A percentile compares a stretch with the other conserved stretches of the same genome.
Evolutionary conservation across 1,284 basidiomycete genomes (phyloP).

Genomic region (Ganoderma lingzhi): DNA sequence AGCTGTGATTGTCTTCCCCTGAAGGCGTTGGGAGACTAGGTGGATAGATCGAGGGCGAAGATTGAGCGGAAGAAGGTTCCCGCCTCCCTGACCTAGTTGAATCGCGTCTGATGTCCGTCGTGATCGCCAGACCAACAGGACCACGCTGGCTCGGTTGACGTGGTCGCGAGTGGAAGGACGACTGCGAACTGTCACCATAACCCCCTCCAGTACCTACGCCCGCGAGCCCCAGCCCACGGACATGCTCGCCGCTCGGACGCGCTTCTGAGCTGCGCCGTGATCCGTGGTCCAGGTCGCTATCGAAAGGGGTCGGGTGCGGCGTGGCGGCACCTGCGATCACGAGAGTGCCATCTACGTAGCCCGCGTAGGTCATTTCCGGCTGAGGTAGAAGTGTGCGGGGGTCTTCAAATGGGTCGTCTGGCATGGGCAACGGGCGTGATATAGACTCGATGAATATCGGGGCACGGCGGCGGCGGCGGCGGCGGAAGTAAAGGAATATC

Average conservation of each 20-base stretch:
- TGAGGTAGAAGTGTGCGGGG: slow-evolving; percentile 29
- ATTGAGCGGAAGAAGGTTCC: slow-evolving; percentile 43
- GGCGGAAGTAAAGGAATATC: slow-evolving; percentile 47
- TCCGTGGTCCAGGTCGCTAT: slow-evolving; percentile 28
- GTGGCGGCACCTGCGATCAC: slow-evolving; percentile 26
- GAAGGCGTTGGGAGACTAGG: slow-evolving; percentile 47
- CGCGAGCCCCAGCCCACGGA: slow-evolving; percentile 29
- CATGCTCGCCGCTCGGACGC: slow-evolving; percentile 11
- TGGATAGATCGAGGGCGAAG: slow-evolving; percentile 68
- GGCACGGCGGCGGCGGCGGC: slow-evolving; percentile 45
- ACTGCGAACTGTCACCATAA: slow-evolving; percentile 9
- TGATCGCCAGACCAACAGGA: slow-evolving; percentile 33
- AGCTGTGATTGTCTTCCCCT: slow-evolving; percentile 44
- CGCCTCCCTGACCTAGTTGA: slow-evolving; percentile 33
- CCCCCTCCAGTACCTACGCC: slow-evolving; percentile 32
- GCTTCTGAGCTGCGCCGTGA: slow-evolving; percentile 8
- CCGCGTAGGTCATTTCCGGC: slow-evolving; percentile 30
- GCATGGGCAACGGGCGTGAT: slow-evolving; percentile 43
- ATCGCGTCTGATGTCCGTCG: slow-evolving; percentile 28
- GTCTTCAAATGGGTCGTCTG: slow-evolving; percentile 41
- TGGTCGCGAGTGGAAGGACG: slow-evolving; percentile 20
- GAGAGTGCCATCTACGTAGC: slow-evolving; percentile 32
- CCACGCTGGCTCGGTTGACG: slow-evolving; percentile 28
- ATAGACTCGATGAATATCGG: slow-evolving; percentile 44
- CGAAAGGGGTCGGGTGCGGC: slow-evolving; percentile 24